Percentiles rank a stretch among this genome's conserved stretches.
These are phyloP conservation scores for Platanus orientalis DNA, from an alignment of 164 flowering plant species.

Conservation along the genomic window DNA sequence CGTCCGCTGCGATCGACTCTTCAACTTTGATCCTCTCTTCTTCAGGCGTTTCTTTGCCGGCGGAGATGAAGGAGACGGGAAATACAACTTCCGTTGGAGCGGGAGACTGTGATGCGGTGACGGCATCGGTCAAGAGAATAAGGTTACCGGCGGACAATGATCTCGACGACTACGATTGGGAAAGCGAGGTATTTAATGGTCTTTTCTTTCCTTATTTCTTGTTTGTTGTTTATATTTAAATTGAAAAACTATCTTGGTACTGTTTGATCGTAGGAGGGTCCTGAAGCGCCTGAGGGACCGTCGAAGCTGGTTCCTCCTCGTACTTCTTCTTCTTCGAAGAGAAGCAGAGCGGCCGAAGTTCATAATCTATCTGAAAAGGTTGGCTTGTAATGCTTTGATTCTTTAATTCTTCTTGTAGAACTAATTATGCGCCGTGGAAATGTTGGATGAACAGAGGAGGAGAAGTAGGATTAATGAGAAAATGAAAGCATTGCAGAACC, in stretches of 20 bases:
- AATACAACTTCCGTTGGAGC: conserved; percentile 21
- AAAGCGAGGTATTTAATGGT: conserved; percentile 55
- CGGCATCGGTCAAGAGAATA: conserved; percentile 21
- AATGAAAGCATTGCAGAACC: conserved; percentile 82
- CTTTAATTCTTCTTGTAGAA: background rate
- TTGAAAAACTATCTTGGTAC: no score
- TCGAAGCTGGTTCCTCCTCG: conserved; percentile 14
- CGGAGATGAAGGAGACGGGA: conserved; percentile 19
- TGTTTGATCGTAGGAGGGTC: conserved; percentile 32
- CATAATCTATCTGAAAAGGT: conserved; percentile 93
- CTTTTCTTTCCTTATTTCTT: background rate
- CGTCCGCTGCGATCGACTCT: conserved; percentile 15
- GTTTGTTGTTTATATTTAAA: background rate
- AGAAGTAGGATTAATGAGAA: conserved; percentile 88
- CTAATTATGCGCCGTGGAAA: background rate
- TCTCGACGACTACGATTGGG: conserved; percentile 38
- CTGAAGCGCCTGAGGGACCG: conserved; percentile 38
- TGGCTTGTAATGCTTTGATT: background rate
- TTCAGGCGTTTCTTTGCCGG: conserved; percentile 18
- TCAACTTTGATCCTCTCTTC: conserved; percentile 23
- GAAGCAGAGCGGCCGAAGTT: conserved; percentile 47
- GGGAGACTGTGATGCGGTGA: conserved; percentile 22
- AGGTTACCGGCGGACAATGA: conserved; percentile 28
- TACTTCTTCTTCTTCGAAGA: background rate
- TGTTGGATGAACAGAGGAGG: conserved; percentile 55